These are phyloP conservation scores for Pseudopyricularia cyperi DNA, from an alignment of 2,329 filamentous ascomycete genomes.

Conservation along the genomic window DNA sequence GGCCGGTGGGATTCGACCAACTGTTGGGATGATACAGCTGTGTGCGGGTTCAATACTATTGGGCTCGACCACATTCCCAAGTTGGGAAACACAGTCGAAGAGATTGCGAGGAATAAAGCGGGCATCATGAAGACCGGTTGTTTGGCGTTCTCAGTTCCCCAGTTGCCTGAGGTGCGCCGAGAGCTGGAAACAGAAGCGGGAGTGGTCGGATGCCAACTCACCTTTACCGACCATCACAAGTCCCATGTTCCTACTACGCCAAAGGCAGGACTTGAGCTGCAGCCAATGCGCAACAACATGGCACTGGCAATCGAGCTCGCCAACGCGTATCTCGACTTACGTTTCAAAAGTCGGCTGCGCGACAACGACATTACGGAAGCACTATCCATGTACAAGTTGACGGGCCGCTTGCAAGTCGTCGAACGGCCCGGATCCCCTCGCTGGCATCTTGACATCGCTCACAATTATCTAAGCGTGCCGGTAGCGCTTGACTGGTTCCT, in stretches of 20 bases:
- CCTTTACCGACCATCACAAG: background rate
- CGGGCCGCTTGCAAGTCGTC: constrained; percentile 1
- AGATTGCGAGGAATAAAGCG: constrained; percentile 63
- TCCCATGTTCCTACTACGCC: background rate
- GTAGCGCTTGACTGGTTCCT: constrained; percentile 1
- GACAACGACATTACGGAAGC: background rate
- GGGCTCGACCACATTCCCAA: constrained; percentile 55
- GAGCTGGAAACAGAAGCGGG: background rate
- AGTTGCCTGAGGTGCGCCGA: background rate
- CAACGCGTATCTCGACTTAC: background rate
- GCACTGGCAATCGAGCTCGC: constrained; percentile 1
- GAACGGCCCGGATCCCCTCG: background rate
- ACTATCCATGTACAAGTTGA: background rate
- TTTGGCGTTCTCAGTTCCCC: constrained; percentile 33
- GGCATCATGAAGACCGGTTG: constrained; percentile 52
- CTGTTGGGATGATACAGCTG: constrained; percentile 44
- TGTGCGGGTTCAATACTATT: constrained; percentile 49
- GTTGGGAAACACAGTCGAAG: constrained; percentile 48
- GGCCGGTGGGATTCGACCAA: constrained; percentile 55
- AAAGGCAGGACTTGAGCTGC: background rate
- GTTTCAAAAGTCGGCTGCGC: background rate
- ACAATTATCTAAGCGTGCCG: background rate
- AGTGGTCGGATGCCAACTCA: background rate
- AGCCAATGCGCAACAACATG: background rate
- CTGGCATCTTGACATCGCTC: background rate